These are phyloP conservation scores for Aureobasidium sp. DNA, from an alignment of 2,329 filamentous ascomycete genomes.

Conservation along the genomic window DNA sequence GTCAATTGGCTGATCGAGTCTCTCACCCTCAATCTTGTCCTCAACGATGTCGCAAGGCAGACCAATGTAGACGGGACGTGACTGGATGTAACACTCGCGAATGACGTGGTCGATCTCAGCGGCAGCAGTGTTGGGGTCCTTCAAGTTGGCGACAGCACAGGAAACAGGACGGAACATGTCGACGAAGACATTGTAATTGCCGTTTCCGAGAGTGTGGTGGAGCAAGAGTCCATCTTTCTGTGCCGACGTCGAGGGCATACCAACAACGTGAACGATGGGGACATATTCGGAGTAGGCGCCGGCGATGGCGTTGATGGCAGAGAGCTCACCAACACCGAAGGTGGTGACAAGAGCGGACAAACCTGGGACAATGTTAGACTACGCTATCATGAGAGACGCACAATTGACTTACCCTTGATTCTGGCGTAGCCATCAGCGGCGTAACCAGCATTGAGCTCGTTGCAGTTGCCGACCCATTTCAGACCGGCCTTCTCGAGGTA, in stretches of 20 bases:
- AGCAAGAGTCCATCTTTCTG: slow-evolving; percentile 37
- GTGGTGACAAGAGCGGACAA: slow-evolving; percentile 41
- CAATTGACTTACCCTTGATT: slow-evolving; percentile 31
- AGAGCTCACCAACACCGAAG: slow-evolving; percentile 44
- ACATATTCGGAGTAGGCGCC: slow-evolving; percentile 42
- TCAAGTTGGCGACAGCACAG: slow-evolving; percentile 63
- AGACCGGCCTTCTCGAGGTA: slow-evolving; percentile 37
- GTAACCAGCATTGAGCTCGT: slow-evolving; percentile 51
- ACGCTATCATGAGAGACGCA: background rate
- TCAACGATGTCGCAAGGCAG: slow-evolving; percentile 77
- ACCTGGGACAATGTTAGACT: background rate
- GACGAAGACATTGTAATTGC: slow-evolving; percentile 32
- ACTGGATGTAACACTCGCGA: slow-evolving; percentile 64
- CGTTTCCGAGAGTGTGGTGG: slow-evolving; percentile 36
- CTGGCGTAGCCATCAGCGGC: slow-evolving; percentile 43
- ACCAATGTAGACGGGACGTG: slow-evolving; percentile 75
- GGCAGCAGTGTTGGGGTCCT: slow-evolving; percentile 62
- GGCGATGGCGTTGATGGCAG: slow-evolving; percentile 41
- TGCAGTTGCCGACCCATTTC: slow-evolving; percentile 55
- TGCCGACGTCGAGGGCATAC: slow-evolving; percentile 35
- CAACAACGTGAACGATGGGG: slow-evolving; percentile 42
- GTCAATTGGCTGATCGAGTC: slow-evolving; percentile 63
- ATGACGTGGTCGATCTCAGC: slow-evolving; percentile 71
- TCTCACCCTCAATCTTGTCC: slow-evolving; percentile 66
- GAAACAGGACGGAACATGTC: slow-evolving; percentile 66